phyloP scores from a whole-genome alignment of 2,329 filamentous ascomycete genomes.

The Xylariaceae sp. region DNA sequence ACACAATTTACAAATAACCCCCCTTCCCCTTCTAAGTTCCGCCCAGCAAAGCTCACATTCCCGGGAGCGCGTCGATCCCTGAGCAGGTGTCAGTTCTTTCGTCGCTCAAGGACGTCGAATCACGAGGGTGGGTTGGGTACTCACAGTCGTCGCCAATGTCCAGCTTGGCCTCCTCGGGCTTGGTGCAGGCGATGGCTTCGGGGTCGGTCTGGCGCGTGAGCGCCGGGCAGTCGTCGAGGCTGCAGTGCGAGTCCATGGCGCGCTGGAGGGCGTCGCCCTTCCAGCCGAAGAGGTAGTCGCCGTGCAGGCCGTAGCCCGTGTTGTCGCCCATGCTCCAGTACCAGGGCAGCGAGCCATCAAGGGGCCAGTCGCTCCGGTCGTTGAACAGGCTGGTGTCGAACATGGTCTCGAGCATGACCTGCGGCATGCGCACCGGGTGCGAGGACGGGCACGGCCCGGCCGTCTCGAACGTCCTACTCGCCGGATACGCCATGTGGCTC shows the following conservation, averaged over 20 bases:
- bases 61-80: slow-evolving; percentile 12
- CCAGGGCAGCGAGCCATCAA: slow-evolving; percentile 25
- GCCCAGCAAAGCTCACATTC: slow-evolving; percentile 5
- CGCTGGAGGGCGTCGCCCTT: slow-evolving; percentile 29
- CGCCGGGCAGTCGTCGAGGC: slow-evolving; percentile 23
- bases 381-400: slow-evolving; percentile 29
- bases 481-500: slow-evolving; percentile 22
- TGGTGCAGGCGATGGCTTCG: slow-evolving; percentile 22
- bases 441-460: slow-evolving; percentile 21
- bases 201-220: slow-evolving; percentile 23
- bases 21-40: too few relatives aligned
- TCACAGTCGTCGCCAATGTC: slow-evolving; percentile 18
- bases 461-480: slow-evolving; percentile 21
- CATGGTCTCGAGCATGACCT: slow-evolving; percentile 35
- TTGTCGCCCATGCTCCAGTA: slow-evolving; percentile 25
- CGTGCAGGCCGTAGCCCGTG: slow-evolving; percentile 29
- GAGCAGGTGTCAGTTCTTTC: slow-evolving; percentile 2
- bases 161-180: slow-evolving; percentile 16
- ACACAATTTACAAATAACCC: too few relatives aligned
- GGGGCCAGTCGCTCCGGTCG: slow-evolving; percentile 27
- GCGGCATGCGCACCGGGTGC: slow-evolving; percentile 27
- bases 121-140: neutral
- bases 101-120: neutral
- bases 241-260: slow-evolving; percentile 27
- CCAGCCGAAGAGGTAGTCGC: slow-evolving; percentile 33